A percentile compares a stretch with the other conserved stretches of the same genome.
phyloP scores from a whole-genome alignment of 2,329 filamentous ascomycete species.

The Triangularia verruculosa region DNA sequence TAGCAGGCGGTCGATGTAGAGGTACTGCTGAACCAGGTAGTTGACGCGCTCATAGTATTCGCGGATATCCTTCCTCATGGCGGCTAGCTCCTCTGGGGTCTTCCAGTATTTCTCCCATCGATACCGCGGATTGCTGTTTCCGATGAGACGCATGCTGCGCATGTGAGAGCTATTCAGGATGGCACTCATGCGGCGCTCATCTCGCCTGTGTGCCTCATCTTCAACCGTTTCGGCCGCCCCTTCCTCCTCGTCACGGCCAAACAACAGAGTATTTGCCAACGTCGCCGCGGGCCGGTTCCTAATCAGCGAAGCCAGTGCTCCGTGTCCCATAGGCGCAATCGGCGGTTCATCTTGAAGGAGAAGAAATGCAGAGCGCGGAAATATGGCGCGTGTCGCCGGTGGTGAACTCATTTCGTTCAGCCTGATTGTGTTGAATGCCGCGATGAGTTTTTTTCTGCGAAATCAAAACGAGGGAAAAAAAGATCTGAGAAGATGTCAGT shows the following conservation, averaged over 20 bases:
- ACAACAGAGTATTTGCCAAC: conserved; percentile 11
- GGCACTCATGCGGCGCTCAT: conserved; percentile 58
- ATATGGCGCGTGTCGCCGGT: conserved; percentile 14
- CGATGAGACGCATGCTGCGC: conserved; percentile 82
- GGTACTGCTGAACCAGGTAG: conserved; percentile 82
- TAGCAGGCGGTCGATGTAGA: conserved; percentile 87
- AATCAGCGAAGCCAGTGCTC: conserved; percentile 37
- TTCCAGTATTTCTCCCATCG: conserved; percentile 87
- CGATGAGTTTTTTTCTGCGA: background rate
- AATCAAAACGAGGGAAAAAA: background rate
- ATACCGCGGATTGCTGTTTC: conserved; percentile 82
- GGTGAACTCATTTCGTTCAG: conserved; percentile 28
- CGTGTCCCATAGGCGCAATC: conserved; percentile 42
- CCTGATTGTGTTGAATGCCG: background rate
- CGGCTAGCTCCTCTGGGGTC: conserved; percentile 67
- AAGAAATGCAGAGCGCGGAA: conserved; percentile 29
- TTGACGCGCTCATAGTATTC: conserved; percentile 89
- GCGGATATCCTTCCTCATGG: conserved; percentile 72
- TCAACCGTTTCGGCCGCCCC: conserved; percentile 29
- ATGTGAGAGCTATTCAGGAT: conserved; percentile 68
- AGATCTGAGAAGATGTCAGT: background rate
- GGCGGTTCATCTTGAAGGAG: conserved; percentile 46
- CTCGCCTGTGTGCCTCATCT: conserved; percentile 46
- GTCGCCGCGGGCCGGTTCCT: conserved; percentile 46
- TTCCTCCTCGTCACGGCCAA: conserved; percentile 31